These are phyloP conservation scores for Quercus agrifolia DNA, from an alignment of 306 rosid genomes.

Conservation along the genomic window DNA sequence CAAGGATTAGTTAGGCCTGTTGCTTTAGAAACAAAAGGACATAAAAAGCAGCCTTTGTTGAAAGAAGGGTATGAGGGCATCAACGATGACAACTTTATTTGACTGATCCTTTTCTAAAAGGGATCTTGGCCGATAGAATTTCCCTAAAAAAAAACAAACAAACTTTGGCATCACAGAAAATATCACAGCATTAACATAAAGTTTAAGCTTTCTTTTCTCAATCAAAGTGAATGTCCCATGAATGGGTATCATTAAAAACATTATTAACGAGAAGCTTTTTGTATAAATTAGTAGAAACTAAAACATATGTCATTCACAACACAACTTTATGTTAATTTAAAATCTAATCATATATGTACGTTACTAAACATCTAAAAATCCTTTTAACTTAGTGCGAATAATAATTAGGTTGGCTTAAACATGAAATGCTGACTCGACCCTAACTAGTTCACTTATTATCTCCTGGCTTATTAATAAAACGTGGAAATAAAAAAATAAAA, in stretches of 20 bases:
- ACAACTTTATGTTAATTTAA: background rate
- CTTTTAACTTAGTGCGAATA: background rate
- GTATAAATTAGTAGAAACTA: background rate
- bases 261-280: background rate
- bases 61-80: background rate
- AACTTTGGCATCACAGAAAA: background rate
- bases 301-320: background rate
- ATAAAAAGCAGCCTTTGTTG: slow-evolving; percentile 9
- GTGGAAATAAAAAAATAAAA: background rate
- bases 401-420: background rate
- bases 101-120: slow-evolving; percentile 7
- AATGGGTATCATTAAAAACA: background rate
- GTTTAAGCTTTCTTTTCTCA: background rate
- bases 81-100: background rate
- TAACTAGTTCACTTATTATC: background rate
- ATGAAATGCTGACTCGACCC: background rate
- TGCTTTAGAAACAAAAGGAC: background rate
- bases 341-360: background rate
- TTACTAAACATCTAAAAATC: background rate
- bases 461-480: background rate
- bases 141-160: background rate
- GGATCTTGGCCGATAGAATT: background rate
- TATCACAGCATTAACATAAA: background rate
- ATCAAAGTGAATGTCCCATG: background rate
- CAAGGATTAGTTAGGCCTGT: slow-evolving; percentile 6